phyloP scores from a whole-genome alignment of 208 protist species.

The Trypanosoma platydactyli region DNA sequence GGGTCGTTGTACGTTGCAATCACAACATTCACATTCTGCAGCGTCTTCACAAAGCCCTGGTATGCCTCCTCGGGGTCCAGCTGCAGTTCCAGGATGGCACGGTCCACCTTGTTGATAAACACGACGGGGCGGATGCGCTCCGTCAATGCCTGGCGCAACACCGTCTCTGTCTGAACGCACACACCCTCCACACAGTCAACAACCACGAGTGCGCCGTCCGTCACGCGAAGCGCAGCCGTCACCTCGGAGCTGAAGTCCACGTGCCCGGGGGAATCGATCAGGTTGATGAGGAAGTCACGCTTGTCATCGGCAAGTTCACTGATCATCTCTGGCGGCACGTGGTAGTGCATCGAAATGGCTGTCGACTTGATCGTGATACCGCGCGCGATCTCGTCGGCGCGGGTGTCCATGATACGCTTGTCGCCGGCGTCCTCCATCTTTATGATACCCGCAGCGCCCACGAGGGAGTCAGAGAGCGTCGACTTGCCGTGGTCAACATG shows the following conservation, averaged over 20 bases:
- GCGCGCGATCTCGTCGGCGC: conserved; percentile 93
- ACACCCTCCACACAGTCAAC: conserved; percentile 99
- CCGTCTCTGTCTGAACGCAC: conserved; percentile 99
- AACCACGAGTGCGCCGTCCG: conserved; percentile 99
- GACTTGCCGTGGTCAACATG: conserved; percentile 82
- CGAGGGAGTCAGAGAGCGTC: conserved; percentile 97
- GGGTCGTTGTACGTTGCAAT: conserved; percentile 97
- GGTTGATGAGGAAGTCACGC: conserved; percentile 95
- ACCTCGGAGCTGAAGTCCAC: conserved; percentile 99
- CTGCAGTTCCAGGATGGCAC: conserved; percentile 91
- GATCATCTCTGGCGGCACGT: conserved; percentile 83
- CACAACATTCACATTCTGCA: conserved; percentile 85
- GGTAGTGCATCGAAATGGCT: conserved; percentile 98
- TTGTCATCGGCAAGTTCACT: conserved; percentile 55
- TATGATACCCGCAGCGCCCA: conserved; percentile 96
- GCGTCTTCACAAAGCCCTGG: conserved; percentile 74
- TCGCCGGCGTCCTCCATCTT: conserved; percentile 76
- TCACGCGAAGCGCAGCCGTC: conserved; percentile 99
- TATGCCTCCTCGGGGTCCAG: conserved; percentile 85
- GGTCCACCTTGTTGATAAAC: conserved; percentile 99
- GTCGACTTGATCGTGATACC: conserved; percentile 99
- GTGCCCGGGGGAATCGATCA: conserved; percentile 93
- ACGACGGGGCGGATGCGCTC: conserved; percentile 99
- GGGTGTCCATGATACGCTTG: conserved; percentile 74
- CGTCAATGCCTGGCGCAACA: conserved; percentile 92